Evolutionary conservation across 345 rosid species (phyloP).

Genomic region (Salix suchowensis): DNA sequence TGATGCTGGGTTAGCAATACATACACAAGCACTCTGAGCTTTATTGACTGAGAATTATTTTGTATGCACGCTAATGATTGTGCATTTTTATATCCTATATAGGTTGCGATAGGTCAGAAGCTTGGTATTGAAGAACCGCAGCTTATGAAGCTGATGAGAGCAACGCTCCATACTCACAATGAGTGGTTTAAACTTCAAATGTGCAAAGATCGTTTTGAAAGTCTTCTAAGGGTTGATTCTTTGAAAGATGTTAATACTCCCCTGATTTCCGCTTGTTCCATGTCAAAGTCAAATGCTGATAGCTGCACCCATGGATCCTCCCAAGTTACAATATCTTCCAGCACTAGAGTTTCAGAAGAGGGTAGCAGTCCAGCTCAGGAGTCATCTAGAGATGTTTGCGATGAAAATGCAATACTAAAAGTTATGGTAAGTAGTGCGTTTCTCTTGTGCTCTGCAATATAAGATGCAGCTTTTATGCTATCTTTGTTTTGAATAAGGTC

Average conservation of each 20-base stretch:
- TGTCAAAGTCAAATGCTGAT: conserved; percentile 57
- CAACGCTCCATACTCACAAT: conserved; percentile 70
- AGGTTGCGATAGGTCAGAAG: conserved; percentile 78
- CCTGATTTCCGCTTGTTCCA: conserved; percentile 42
- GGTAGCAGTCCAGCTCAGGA: conserved; percentile 71
- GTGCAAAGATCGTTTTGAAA: conserved; percentile 46
- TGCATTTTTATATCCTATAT: conserved; percentile 16
- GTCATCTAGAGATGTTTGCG: conserved; percentile 65
- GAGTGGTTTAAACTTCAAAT: conserved; percentile 97
- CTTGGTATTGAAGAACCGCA: conserved; percentile 87
- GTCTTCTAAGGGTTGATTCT: conserved; percentile 60
- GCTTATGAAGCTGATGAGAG: conserved; percentile 84
- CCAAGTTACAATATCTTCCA: conserved; percentile 62
- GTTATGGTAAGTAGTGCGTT: conserved; percentile 69
- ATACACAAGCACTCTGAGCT: neutral
- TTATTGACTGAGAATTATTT: neutral
- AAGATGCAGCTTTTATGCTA: neutral
- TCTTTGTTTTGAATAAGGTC: neutral
- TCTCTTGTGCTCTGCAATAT: neutral
- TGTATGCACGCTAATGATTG: conserved; percentile 34
- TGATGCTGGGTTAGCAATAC: neutral
- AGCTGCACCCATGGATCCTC: conserved; percentile 74
- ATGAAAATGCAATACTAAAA: conserved; percentile 87
- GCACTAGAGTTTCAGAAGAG: conserved; percentile 64
- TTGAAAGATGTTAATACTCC: conserved; percentile 52